These are phyloP conservation scores for Pachyrhizus erosus DNA, from an alignment of 306 rosid genomes.

Conservation along the genomic window DNA sequence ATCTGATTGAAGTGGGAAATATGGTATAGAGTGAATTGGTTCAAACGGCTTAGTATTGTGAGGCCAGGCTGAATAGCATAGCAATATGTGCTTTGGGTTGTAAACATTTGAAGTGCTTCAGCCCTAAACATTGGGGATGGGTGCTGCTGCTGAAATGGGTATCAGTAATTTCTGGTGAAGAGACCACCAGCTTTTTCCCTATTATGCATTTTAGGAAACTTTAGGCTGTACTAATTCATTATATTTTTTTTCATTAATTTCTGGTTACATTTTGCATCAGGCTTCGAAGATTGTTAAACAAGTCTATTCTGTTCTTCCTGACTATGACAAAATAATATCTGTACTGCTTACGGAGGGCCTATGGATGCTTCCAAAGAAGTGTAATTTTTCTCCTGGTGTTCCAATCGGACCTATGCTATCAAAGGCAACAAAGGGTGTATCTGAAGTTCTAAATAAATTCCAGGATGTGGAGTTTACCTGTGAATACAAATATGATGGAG, in stretches of 20 bases:
- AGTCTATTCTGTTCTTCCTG: conserved; percentile 87
- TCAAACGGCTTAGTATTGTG: conserved; percentile 28
- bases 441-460: conserved; percentile 81
- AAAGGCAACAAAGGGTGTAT: conserved; percentile 81
- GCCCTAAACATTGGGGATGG: conserved; percentile 18
- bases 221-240: background rate
- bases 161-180: conserved; percentile 27
- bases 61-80: conserved; percentile 4
- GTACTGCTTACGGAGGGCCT: conserved; percentile 78
- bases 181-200: conserved; percentile 9
- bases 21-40: conserved; percentile 5
- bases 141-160: conserved; percentile 6
- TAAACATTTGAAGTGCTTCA: conserved; percentile 9
- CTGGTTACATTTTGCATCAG: conserved; percentile 61
- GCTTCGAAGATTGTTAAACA: conserved; percentile 84
- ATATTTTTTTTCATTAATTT: conserved; percentile 21
- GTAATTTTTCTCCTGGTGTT: conserved; percentile 84
- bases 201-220: conserved; percentile 21
- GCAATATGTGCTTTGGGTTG: conserved; percentile 22
- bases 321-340: conserved; percentile 76
- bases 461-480: conserved; percentile 87
- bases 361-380: conserved; percentile 75
- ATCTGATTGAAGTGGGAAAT: conserved; percentile 34
- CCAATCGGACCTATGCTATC: conserved; percentile 97
- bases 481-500: conserved; percentile 96